A percentile compares a stretch with the other conserved stretches of the same genome.
Evolutionary conservation across 2,329 filamentous ascomycete species (phyloP).

Genomic region (Parastagonospora avenae): DNA sequence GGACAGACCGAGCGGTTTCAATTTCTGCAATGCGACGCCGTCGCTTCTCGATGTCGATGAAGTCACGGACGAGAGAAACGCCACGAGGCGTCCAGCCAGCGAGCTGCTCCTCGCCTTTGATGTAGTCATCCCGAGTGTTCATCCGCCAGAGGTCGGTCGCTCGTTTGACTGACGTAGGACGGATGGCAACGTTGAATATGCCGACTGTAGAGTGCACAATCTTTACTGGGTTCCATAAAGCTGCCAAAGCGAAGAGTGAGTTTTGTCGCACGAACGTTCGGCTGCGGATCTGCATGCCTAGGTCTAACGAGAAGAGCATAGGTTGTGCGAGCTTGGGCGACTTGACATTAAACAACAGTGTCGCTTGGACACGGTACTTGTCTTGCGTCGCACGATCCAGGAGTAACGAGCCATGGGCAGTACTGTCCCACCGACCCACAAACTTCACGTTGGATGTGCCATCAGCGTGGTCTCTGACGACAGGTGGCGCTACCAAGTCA

Average conservation of each 20-base stretch:
- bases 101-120: constrained; percentile 91
- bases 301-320: constrained; percentile 82
- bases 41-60: constrained; percentile 74
- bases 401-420: constrained; percentile 85
- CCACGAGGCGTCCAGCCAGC: constrained; percentile 86
- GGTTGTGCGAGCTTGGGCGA: constrained; percentile 85
- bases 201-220: constrained; percentile 86
- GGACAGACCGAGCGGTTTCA: constrained; percentile 71
- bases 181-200: constrained; percentile 85
- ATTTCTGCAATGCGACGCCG: constrained; percentile 78
- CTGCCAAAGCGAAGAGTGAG: constrained; percentile 80
- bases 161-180: constrained; percentile 86
- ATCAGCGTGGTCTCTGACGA: constrained; percentile 83
- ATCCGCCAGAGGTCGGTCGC: constrained; percentile 95
- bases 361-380: constrained; percentile 88
- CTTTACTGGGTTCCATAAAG: constrained; percentile 82
- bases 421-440: constrained; percentile 96
- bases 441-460: constrained; percentile 87
- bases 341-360: constrained; percentile 81
- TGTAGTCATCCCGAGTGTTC: constrained; percentile 92
- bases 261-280: constrained; percentile 83
- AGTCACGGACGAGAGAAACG: constrained; percentile 89
- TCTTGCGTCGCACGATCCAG: constrained; percentile 94
- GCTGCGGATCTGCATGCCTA: constrained; percentile 82
- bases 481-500: constrained; percentile 76